Evolutionary conservation across 345 rosid species (phyloP), one percentile per base, ranked within the genome.

Genomic region (Erysimum cheiranthoides): DNA sequence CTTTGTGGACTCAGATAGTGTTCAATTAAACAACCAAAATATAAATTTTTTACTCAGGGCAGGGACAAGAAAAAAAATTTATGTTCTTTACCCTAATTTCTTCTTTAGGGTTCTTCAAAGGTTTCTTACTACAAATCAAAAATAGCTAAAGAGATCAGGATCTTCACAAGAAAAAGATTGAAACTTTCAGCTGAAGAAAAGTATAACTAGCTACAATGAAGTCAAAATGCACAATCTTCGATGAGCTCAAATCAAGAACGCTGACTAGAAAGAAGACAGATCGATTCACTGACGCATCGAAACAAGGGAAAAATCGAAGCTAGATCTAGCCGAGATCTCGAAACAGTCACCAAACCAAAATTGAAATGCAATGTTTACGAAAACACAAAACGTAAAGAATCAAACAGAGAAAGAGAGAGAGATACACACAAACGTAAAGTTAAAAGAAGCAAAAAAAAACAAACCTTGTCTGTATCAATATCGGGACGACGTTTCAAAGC

Each of bases 391-490:
- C 60, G 74, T 51, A 31, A 61, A 76, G 50, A 5, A 53, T n/a
- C 70, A 56, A 45, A 53, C 36, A 63, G 3, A 51, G 17, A 49
- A 27, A 51, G 25, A 32, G 34, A 3, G 49, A 14, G 50, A 45
- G n/a, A 43, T 17, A 61, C 18, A 62, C 12, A 45, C 12, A 28
- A 1, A 43, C 12, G 25, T 8, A 16, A 5, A 62, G 40, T 2
- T 18, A 1, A 27, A 58, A 27, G 18, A 46, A 3, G 21, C 11
- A 72, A 34, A 5, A 10, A 13, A 73, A 40, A n/a, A 17, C 10
- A 16, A 16, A 87, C 90, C 90, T 85, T 85, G 66, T 85, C 88
- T 69, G 85, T 39, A 69, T 85, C 81, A 79, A 83, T 74, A 36
- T 83, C 78, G 12, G 78, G 21, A 54, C 85, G 83, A 73, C 82